Evolutionary conservation across 1,284 basidiomycete genomes (phyloP), one percentile per base, ranked within the genome.

Genomic region (Stygiomarasmius scandens): DNA sequence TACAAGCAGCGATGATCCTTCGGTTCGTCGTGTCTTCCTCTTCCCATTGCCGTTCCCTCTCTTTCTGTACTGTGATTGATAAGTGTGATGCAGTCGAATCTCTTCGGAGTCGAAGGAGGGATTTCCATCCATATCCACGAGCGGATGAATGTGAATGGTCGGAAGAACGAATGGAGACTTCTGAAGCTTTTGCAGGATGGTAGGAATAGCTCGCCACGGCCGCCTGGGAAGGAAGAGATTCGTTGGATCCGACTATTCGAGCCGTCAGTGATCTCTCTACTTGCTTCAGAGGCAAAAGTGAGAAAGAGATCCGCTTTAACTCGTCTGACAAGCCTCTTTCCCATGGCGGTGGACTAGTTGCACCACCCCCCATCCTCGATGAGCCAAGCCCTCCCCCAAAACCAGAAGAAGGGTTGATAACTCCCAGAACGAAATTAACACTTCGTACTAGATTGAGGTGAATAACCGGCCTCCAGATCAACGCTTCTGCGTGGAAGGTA

Each of bases 381-480:
- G 29, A 12, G 16, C 38, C 16, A 9, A 41, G 5, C 11, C 38
- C 38, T 41, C 16, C 38, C 4, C 14, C 38, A 16, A 5, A 6
- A 9, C 38, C 38, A 41, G 38, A 41, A 16, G 14, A 59, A 20
- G 67, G 65, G 22, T 68, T 63, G 16, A 85, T 68, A 54, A 80
- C 64, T 51, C 80, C 77, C 25, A 86, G 72, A 49, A 86, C 75
- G 66, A 81, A 80, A 65, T 82, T 84, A 61, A 85, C 77, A 41
- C 82, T 82, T 55, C 82, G 80, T 52, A 84, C 78, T 57, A 87
- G 80, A 66, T 87, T 87, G 63, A 86, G 78, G 63, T 85, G 81
- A 53, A 87, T 83, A 60, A 87, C 78, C 2, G 83, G 79, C 24
- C 83, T 77, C 84, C 85, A 87, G 46, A 80, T 73, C 52, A 78